Evolutionary conservation across 768 basidiomycete genomes (phyloP).

Genomic region (Paxillus involutus): DNA sequence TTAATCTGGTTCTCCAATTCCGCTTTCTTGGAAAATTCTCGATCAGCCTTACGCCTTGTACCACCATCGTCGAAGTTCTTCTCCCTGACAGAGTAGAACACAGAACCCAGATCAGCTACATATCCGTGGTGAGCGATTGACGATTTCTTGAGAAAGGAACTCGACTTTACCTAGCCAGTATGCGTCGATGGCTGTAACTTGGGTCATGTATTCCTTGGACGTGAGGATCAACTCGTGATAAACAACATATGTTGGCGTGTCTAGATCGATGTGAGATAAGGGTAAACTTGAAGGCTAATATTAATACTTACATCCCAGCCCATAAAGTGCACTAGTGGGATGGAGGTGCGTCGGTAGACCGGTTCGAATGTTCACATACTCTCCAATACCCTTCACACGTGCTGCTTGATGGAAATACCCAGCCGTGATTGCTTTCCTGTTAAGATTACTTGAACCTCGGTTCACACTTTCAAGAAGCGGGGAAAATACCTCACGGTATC

Average conservation of each 20-base stretch:
- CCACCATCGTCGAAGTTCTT: constrained; percentile 95
- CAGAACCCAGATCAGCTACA: constrained; percentile 88
- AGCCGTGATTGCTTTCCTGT: constrained; percentile 92
- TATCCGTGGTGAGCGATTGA: constrained; percentile 9
- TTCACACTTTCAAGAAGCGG: not conserved
- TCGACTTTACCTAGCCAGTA: constrained; percentile 85
- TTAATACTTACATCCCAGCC: constrained; percentile 78
- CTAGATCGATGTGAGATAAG: constrained; percentile 37
- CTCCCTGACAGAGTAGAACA: constrained; percentile 97
- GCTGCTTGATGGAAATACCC: constrained; percentile 99
- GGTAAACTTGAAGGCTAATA: not conserved
- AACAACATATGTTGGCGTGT: constrained; percentile 94
- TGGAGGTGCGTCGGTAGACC: constrained; percentile 95
- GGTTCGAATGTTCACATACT: constrained; percentile 96
- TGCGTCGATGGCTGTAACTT: constrained; percentile 96
- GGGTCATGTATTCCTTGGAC: constrained; percentile 98
- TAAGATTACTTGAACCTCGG: not conserved
- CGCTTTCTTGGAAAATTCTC: constrained; percentile 89
- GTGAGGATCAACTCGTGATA: constrained; percentile 97
- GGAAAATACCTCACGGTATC: constrained; percentile 71
- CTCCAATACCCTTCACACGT: constrained; percentile 96
- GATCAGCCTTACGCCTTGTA: constrained; percentile 71
- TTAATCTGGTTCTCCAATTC: constrained; percentile 94
- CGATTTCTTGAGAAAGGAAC: not conserved
- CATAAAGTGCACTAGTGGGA: constrained; percentile 95